These are phyloP conservation scores for Camellia lanceoleosa DNA, from an alignment of 148 eudicot genomes.

Conservation along the genomic window DNA sequence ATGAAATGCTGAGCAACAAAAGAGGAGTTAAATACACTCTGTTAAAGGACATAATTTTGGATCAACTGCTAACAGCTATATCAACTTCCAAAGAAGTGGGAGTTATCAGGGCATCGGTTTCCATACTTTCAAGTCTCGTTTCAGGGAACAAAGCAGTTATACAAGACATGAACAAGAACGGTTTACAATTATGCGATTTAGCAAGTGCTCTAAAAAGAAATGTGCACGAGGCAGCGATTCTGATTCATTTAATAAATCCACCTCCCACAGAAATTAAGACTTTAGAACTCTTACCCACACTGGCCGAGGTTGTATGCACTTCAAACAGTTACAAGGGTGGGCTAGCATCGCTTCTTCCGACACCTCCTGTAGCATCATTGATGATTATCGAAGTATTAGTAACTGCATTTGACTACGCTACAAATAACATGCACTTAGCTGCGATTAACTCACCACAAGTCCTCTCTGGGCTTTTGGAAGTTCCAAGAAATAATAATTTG, in stretches of 20 bases:
- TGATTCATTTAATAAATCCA: slow-evolving; percentile 49
- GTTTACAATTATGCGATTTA: slow-evolving; percentile 40
- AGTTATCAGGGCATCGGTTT: slow-evolving; percentile 43
- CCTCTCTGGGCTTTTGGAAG: slow-evolving; percentile 43
- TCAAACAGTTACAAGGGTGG: slow-evolving; percentile 32
- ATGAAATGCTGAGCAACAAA: slow-evolving; percentile 39
- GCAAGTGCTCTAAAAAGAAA: slow-evolving; percentile 48
- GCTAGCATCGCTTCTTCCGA: slow-evolving; percentile 24
- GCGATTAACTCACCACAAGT: slow-evolving; percentile 45
- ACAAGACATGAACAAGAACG: slow-evolving; percentile 47
- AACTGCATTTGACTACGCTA: slow-evolving; percentile 43
- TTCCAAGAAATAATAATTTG: slow-evolving; percentile 35
- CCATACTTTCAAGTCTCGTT: slow-evolving; percentile 44
- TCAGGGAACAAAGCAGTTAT: slow-evolving; percentile 32
- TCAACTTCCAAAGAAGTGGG: slow-evolving; percentile 45
- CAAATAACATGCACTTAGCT: slow-evolving; percentile 46
- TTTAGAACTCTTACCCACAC: slow-evolving; percentile 44
- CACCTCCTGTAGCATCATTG: slow-evolving; percentile 53
- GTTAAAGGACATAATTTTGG: slow-evolving; percentile 44
- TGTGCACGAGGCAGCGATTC: slow-evolving; percentile 49
- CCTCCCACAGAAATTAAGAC: slow-evolving; percentile 48
- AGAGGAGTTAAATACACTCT: slow-evolving; percentile 46
- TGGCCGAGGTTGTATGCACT: slow-evolving; percentile 43
- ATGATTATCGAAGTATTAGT: slow-evolving; percentile 53
- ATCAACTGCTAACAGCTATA: slow-evolving; percentile 47